Conservation (phyloP, 805 yeast species). For the Candida manassasensis region DNA sequence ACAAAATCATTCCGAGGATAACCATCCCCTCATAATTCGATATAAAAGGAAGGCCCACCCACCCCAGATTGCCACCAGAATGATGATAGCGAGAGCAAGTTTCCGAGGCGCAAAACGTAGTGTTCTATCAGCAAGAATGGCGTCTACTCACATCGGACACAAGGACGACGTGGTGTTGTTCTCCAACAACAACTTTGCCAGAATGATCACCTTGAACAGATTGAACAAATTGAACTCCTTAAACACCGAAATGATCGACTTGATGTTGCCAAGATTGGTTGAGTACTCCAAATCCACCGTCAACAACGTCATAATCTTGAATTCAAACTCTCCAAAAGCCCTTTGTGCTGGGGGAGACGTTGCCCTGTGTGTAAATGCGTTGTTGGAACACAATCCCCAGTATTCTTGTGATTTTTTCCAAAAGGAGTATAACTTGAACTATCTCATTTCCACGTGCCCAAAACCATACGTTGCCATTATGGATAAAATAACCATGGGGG, state of each 20-base stretch:
- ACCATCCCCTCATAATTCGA: slow-evolving; percentile 1
- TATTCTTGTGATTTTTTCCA: slow-evolving; percentile 65
- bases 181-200: slow-evolving; percentile 55
- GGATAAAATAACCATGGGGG: slow-evolving; percentile 97
- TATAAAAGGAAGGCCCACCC: slow-evolving; percentile 1
- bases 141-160: neutral
- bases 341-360: slow-evolving; percentile 98
- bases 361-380: slow-evolving; percentile 65
- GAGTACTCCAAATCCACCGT: slow-evolving; percentile 72
- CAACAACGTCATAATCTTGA: slow-evolving; percentile 63
- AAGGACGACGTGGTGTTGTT: slow-evolving; percentile 56
- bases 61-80: no score
- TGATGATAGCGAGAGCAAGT: no score
- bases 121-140: no score
- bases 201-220: slow-evolving; percentile 74
- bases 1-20: neutral
- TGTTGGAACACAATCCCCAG: slow-evolving; percentile 41
- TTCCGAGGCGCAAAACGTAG: no score
- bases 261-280: slow-evolving; percentile 64
- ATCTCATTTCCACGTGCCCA: slow-evolving; percentile 70
- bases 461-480: slow-evolving; percentile 84
- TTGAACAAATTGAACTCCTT: slow-evolving; percentile 82
- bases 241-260: slow-evolving; percentile 66
- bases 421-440: slow-evolving; percentile 77
- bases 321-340: slow-evolving; percentile 61